phyloP scores from a whole-genome alignment of 352 stramenopile species.

The Aphanomyces invadans region DNA sequence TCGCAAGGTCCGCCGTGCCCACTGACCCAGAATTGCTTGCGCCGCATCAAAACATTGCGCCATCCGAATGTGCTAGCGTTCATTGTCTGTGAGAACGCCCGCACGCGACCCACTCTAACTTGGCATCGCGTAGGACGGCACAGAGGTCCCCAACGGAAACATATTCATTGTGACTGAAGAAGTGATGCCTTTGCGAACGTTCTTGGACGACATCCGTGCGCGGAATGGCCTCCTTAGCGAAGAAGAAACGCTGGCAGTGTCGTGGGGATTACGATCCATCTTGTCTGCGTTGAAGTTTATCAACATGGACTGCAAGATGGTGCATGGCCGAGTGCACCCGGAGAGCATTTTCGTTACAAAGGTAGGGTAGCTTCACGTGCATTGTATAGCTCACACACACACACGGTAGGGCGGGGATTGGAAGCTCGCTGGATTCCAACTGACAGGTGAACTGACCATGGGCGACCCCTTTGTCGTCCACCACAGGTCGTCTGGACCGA shows the following conservation, averaged over 20 bases:
- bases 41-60: slow-evolving; percentile 88
- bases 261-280: slow-evolving; percentile 91
- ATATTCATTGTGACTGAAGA: slow-evolving; percentile 92
- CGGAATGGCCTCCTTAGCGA: slow-evolving; percentile 51
- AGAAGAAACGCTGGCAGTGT: slow-evolving; percentile 79
- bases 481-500: slow-evolving; percentile 68
- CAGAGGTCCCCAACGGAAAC: slow-evolving; percentile 69
- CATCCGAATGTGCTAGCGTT: slow-evolving; percentile 92
- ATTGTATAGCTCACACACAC: too few relatives aligned
- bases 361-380: slow-evolving; percentile 31
- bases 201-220: slow-evolving; percentile 65
- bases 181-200: slow-evolving; percentile 85
- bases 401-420: slow-evolving; percentile 82
- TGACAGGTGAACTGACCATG: slow-evolving; percentile 79
- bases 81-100: slow-evolving; percentile 37
- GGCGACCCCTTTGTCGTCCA: slow-evolving; percentile 58
- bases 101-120: background rate
- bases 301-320: slow-evolving; percentile 89
- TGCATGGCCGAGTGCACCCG: slow-evolving; percentile 86
- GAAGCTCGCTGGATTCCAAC: slow-evolving; percentile 91
- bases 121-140: slow-evolving; percentile 37
- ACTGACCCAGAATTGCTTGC: slow-evolving; percentile 87
- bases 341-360: slow-evolving; percentile 92
- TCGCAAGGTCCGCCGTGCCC: slow-evolving; percentile 66
- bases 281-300: slow-evolving; percentile 91